Percentiles rank a stretch among this genome's conserved stretches.
phyloP scores from a whole-genome alignment of 2,329 filamentous ascomycete species.

The Zymoseptoria crescenta region DNA sequence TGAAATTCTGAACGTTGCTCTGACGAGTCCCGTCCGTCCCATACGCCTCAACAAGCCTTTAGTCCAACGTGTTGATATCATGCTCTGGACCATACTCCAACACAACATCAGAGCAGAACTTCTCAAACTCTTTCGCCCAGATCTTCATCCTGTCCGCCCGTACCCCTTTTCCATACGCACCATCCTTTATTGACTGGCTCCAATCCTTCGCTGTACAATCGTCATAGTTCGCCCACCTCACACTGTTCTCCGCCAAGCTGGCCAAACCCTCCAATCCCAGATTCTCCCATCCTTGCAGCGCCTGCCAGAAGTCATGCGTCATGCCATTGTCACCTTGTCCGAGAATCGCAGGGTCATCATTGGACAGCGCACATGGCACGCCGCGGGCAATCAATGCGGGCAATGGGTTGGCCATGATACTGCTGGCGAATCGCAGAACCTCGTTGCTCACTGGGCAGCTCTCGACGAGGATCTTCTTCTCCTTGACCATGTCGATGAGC shows the following conservation, averaged over 20 bases:
- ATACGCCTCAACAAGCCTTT: constrained; percentile 1
- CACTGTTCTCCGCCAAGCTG: constrained; percentile 82
- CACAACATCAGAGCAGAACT: constrained; percentile 85
- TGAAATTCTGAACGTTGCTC: too few species aligned
- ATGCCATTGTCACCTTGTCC: constrained; percentile 75
- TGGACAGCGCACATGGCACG: constrained; percentile 74
- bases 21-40: too few species aligned
- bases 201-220: constrained; percentile 66
- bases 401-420: constrained; percentile 69
- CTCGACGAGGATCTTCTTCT: constrained; percentile 81
- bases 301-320: constrained; percentile 92
- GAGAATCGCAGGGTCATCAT: constrained; percentile 84
- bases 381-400: constrained; percentile 79
- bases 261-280: constrained; percentile 80
- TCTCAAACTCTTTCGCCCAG: constrained; percentile 78
- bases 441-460: constrained; percentile 89
- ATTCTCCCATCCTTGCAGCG: constrained; percentile 84
- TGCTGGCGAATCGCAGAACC: constrained; percentile 68
- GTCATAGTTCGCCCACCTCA: constrained; percentile 83
- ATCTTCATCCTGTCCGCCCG: constrained; percentile 67
- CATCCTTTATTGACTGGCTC: constrained; percentile 64
- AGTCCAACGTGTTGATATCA: constrained; percentile 21
- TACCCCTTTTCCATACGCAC: constrained; percentile 60
- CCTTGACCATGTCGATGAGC: constrained; percentile 78
- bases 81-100: constrained; percentile 50